Evolutionary conservation across 1,139 yeast genomes (phyloP), one percentile per base, ranked within the genome.

Genomic region (Pichia sp.): DNA sequence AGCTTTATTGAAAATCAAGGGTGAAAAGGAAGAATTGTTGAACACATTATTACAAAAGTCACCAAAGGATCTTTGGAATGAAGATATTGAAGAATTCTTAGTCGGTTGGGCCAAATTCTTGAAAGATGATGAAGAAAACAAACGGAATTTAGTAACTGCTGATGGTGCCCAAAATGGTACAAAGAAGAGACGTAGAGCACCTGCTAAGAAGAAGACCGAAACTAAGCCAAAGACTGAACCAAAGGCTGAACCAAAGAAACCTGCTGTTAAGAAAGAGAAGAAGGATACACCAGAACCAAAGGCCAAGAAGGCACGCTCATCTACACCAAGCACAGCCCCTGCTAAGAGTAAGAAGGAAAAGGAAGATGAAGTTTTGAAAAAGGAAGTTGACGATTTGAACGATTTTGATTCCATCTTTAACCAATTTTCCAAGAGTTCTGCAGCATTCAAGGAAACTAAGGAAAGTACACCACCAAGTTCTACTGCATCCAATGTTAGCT

Each of bases 21-120:
- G 80, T 45, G 81, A 70, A 30, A 85, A 84, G 62, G 94, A 90
- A 62, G 71, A 67, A 11, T 96, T 89, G 61, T 75, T 93, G 58
- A 84, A 81, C 43, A 66, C 63, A 2, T 73, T 93, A 55, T 74
- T 91, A 57, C 76, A 77, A 48, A 73, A 81, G 60, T 72, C 87
- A 6, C 93, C 97, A 21, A 89, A 88, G 63, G 97, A 90, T 66
- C 71, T 93, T 52, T 93, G 99, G 99, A 77, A 71, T 52, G 75
- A 67, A 39, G 99, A 93, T 65, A 73, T 93, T 58, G 96, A 89
- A 51, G 82, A 68, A 1, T 93, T 93, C 63, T 62, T 79, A 54
- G 71, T 57, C 6, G 77, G 76, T 12, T 93, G 94, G 85, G 76
- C 82, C 1, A 70, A 74, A 46, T 89, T 87, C 63, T 69, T 81